Percentiles rank a stretch among this genome's conserved stretches.
phyloP scores from a whole-genome alignment of 148 eudicot species.

The Silene conica region DNA sequence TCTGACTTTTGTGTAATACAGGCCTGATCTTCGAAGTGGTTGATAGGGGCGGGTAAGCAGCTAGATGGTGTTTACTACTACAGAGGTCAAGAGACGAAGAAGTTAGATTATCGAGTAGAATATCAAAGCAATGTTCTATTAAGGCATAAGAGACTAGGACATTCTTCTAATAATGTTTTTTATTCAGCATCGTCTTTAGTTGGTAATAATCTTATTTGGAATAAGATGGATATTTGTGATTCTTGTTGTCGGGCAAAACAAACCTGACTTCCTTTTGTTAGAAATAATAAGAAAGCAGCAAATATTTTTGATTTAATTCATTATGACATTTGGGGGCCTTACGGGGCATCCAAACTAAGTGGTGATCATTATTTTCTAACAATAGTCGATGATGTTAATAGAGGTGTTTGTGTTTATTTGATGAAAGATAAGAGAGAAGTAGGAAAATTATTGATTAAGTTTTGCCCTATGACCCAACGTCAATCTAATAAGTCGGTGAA shows the following conservation, averaged over 20 bases:
- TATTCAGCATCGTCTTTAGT: not conserved
- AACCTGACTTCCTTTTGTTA: not conserved
- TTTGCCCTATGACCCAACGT: too few relatives aligned
- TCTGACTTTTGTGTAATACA: too few relatives aligned
- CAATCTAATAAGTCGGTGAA: too few relatives aligned
- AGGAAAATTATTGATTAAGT: too few relatives aligned
- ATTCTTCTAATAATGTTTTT: not conserved
- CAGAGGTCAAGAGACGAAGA: too few relatives aligned
- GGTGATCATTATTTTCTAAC: too few relatives aligned
- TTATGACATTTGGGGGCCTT: constrained; percentile 11
- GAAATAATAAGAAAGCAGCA: not conserved
- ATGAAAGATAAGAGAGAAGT: too few relatives aligned
- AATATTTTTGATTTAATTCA: not conserved
- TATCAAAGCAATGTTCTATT: too few relatives aligned
- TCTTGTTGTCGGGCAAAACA: too few relatives aligned
- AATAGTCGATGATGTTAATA: too few relatives aligned
- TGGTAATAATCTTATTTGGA: not conserved
- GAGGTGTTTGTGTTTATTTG: too few relatives aligned
- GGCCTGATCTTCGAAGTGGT: constrained; percentile 6
- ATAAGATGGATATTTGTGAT: not conserved
- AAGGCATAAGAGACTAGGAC: not conserved
- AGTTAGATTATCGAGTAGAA: not conserved
- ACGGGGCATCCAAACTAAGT: too few relatives aligned
- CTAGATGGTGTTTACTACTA: constrained; percentile 1
- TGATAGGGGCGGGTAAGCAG: not conserved